These are phyloP conservation scores for Asparagopsis taxiformis DNA, from an alignment of 31 red algal species.

Conservation along the genomic window DNA sequence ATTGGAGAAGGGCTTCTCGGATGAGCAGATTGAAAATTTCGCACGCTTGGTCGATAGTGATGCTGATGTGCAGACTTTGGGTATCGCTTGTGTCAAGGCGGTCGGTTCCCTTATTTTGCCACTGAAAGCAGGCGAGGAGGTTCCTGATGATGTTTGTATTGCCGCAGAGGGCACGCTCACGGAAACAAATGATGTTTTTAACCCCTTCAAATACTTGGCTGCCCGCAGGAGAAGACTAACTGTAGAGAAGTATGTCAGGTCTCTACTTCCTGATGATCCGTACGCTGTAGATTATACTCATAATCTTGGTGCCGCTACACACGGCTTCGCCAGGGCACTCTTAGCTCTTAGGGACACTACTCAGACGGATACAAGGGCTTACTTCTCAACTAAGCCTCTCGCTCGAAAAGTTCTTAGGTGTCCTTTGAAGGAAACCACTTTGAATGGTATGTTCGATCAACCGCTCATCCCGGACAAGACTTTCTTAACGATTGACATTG, in stretches of 20 bases:
- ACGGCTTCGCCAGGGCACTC: conserved; percentile 12
- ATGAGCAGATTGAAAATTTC: conserved; percentile 15
- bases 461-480: conserved; percentile 15
- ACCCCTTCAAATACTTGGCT: conserved; percentile 20
- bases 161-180: background rate
- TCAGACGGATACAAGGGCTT: background rate
- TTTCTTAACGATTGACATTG: conserved; percentile 12
- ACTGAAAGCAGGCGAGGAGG: conserved; percentile 2
- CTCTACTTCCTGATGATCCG: background rate
- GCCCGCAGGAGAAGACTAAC: background rate
- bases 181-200: background rate
- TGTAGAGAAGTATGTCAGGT: background rate
- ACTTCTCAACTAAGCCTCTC: conserved; percentile 25
- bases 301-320: conserved; percentile 20
- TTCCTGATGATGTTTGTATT: conserved; percentile 12
- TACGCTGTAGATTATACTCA: conserved; percentile 14
- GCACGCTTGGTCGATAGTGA: conserved; percentile 12
- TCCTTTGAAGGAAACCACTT: conserved; percentile 14
- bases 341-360: conserved; percentile 15
- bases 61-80: conserved; percentile 1
- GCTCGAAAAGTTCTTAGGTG: background rate
- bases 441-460: conserved; percentile 24
- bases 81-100: conserved; percentile 9
- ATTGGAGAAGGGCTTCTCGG: conserved; percentile 9
- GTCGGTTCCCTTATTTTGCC: conserved; percentile 24